Evolutionary conservation across 495 filamentous ascomycete species (phyloP).

Genomic region (Hypoxylon intermedium): DNA sequence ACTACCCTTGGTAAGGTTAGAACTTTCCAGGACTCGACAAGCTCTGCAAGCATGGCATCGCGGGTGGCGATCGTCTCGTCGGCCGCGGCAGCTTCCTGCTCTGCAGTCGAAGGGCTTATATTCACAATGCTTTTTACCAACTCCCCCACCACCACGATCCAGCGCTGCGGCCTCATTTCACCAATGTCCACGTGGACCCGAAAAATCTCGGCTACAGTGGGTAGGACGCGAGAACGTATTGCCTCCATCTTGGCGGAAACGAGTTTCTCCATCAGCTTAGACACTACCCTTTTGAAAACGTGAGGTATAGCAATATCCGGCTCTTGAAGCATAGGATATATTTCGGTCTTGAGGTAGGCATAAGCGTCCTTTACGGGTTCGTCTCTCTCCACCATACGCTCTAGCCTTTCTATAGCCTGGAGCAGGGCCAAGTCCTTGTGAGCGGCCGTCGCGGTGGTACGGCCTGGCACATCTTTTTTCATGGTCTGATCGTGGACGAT

Average conservation of each 20-base stretch:
- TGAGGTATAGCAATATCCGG: slow-evolving; percentile 25
- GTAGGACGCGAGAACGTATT: slow-evolving; percentile 44
- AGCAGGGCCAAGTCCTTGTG: slow-evolving; percentile 21
- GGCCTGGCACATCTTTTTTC: slow-evolving; percentile 1
- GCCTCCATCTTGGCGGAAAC: slow-evolving; percentile 43
- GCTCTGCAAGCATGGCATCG: slow-evolving; percentile 47
- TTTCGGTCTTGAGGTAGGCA: slow-evolving; percentile 48
- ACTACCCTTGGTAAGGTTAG: slow-evolving; percentile 38
- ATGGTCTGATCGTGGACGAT: slow-evolving; percentile 32
- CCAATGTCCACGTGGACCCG: slow-evolving; percentile 45
- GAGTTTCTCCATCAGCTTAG: slow-evolving; percentile 39
- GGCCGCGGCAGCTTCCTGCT: slow-evolving; percentile 25
- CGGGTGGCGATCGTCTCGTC: slow-evolving; percentile 39
- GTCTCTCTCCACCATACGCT: slow-evolving; percentile 45
- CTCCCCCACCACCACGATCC: slow-evolving; percentile 45
- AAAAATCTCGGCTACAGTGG: slow-evolving; percentile 50
- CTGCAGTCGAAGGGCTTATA: slow-evolving; percentile 33
- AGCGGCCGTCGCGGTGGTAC: neutral
- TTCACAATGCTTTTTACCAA: slow-evolving; percentile 44
- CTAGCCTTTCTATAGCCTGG: slow-evolving; percentile 44
- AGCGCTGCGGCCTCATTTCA: slow-evolving; percentile 39
- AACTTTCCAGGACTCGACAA: slow-evolving; percentile 50
- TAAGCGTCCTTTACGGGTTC: slow-evolving; percentile 43
- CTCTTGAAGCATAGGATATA: slow-evolving; percentile 41
- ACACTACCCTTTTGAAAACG: slow-evolving; percentile 30